Evolutionary conservation across 2,329 filamentous ascomycete species (phyloP).

Genomic region (Bipolaris oryzae): DNA sequence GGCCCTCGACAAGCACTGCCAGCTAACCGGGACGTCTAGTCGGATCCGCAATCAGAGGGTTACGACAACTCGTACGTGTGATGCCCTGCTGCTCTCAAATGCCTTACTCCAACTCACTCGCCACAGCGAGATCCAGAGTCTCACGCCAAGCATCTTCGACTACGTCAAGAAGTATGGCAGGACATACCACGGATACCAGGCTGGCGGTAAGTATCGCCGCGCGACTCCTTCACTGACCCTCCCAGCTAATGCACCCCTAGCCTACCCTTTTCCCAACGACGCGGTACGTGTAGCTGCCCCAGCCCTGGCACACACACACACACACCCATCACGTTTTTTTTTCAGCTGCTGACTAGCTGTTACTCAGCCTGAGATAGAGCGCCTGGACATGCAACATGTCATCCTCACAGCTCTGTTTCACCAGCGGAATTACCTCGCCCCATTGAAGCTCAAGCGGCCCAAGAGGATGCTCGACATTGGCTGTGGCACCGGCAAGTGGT

Average conservation of each 20-base stretch:
- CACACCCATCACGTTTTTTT: background rate
- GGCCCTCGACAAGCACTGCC: background rate
- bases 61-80: constrained; percentile 41
- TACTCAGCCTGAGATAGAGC: constrained; percentile 45
- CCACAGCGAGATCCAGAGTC: constrained; percentile 46
- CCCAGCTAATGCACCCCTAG: constrained; percentile 37
- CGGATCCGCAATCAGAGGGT: constrained; percentile 40
- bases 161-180: constrained; percentile 50
- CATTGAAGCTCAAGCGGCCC: constrained; percentile 37
- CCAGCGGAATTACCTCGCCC: constrained; percentile 46
- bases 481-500: constrained; percentile 52
- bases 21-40: constrained; percentile 21
- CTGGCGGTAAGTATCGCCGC: constrained; percentile 43
- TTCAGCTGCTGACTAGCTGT: constrained; percentile 19
- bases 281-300: constrained; percentile 30
- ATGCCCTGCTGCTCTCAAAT: background rate
- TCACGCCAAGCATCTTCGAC: constrained; percentile 49
- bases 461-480: constrained; percentile 51
- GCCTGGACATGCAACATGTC: constrained; percentile 48
- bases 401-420: constrained; percentile 48
- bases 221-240: background rate
- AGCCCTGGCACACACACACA: constrained; percentile 7
- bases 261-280: constrained; percentile 50
- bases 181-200: constrained; percentile 49
- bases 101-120: constrained; percentile 24